Conservation (phyloP, 2,329 filamentous ascomycete species). For the Fusarium compactum region DNA sequence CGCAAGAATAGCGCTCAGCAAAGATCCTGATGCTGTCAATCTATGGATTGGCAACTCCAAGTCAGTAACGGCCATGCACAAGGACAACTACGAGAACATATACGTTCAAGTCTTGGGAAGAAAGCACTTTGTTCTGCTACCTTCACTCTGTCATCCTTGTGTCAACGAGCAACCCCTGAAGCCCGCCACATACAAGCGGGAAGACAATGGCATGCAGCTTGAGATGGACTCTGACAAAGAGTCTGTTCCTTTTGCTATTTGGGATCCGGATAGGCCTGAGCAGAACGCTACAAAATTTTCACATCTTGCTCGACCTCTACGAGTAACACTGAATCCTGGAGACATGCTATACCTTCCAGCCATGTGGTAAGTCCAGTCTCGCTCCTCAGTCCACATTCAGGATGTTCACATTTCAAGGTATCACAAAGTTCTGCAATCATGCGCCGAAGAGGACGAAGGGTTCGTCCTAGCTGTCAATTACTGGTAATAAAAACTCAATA, state of each 20-base stretch:
- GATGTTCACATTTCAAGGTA: slow-evolving; percentile 64
- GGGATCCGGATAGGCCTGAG: slow-evolving; percentile 76
- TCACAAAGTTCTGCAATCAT: slow-evolving; percentile 83
- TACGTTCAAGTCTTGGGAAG: slow-evolving; percentile 80
- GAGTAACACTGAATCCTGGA: slow-evolving; percentile 76
- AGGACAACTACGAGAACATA: slow-evolving; percentile 87
- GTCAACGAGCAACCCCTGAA: slow-evolving; percentile 72
- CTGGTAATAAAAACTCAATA: slow-evolving; percentile 66
- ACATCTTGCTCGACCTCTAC: slow-evolving; percentile 67
- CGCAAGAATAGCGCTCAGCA: slow-evolving; percentile 76
- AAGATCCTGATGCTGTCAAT: slow-evolving; percentile 79
- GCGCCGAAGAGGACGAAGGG: slow-evolving; percentile 74
- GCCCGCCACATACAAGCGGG: slow-evolving; percentile 69
- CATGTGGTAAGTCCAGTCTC: slow-evolving; percentile 70
- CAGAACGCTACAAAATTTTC: slow-evolving; percentile 69
- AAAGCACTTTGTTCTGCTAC: slow-evolving; percentile 81
- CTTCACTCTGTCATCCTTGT: slow-evolving; percentile 76
- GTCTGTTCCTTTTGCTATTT: slow-evolving; percentile 75
- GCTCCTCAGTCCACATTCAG: background rate
- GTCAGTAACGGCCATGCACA: slow-evolving; percentile 79
- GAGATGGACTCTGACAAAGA: slow-evolving; percentile 51
- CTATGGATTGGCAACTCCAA: slow-evolving; percentile 83
- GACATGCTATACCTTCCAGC: slow-evolving; percentile 87
- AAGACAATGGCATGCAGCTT: slow-evolving; percentile 47
- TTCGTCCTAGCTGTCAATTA: slow-evolving; percentile 86